Evolutionary conservation across 140 eudicot genomes (phyloP), one percentile per base, ranked within the genome.

Genomic region (Bidens hawaiensis): DNA sequence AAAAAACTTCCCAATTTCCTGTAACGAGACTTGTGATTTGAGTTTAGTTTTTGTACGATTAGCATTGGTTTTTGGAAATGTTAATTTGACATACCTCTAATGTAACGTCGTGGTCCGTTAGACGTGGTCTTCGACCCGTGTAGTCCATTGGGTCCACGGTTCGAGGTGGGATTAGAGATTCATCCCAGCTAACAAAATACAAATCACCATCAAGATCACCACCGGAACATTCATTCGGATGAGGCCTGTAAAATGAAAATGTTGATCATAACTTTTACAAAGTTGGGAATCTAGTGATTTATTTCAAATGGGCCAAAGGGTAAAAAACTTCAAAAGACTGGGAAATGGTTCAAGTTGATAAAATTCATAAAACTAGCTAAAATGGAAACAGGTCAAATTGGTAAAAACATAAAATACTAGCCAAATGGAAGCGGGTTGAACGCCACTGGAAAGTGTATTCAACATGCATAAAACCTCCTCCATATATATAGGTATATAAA

Each of bases 211-310:
- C 99, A 54, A 93, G 90, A 74, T 93, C 99, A 40, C 99, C 96
- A 59, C 99, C 99, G 4, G 99, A 93, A 76, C 99, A 93, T 81
- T 93, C 99, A 73, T 88, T 93, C 6, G 99, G 93, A 77, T 93
- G 99, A 62, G 99, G 99, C 88, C 96, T 93, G 81, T 23, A 12
- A 60, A 53, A 58, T 2, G n/a, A 51, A 24, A 60, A 64, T 2
- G 14, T 5, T 16, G 55, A 16, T 15, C 23, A 21, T 33, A 7
- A 1, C 46, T 48, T 21, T 16, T 8, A 47, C 43, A 26, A 33
- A 43, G 16, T 0, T 12, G 30, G 58, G 2, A 18, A 25, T 64
- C 47, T 31, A 34, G 1, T 0, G 14, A 54, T 27, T 56, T 10
- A 56, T 17, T 9, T 53, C 34, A 28, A 30, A 30, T 0, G 26